Evolutionary conservation across 345 rosid species (phyloP).

Genomic region (Physaria fendleri): DNA sequence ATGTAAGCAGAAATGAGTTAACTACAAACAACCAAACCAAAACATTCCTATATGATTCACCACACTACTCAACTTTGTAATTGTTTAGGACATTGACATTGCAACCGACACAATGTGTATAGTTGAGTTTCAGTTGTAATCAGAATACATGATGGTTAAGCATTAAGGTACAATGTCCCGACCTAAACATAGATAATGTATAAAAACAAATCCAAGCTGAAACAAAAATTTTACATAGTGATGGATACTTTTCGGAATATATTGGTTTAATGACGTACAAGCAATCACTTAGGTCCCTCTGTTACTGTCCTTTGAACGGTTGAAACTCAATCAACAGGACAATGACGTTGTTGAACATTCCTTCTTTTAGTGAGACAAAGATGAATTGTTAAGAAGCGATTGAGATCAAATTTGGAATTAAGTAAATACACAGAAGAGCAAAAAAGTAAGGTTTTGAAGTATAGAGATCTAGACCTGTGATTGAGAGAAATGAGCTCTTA

Average conservation of each 20-base stretch:
- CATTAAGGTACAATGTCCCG: too few relatives aligned
- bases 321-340: slow-evolving; percentile 82
- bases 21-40: not conserved
- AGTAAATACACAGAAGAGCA: not conserved
- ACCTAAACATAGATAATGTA: too few relatives aligned
- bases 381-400: too few relatives aligned
- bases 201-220: too few relatives aligned
- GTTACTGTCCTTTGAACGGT: slow-evolving; percentile 92
- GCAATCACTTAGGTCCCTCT: slow-evolving; percentile 46
- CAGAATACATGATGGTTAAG: too few relatives aligned
- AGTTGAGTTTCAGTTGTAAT: too few relatives aligned
- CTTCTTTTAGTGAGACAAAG: too few relatives aligned
- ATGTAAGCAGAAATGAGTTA: not conserved
- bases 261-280: not conserved
- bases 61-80: not conserved
- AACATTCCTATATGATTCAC: not conserved
- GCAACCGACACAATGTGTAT: too few relatives aligned
- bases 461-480: slow-evolving; percentile 55
- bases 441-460: not conserved
- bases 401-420: not conserved
- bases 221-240: too few relatives aligned
- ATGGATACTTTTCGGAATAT: too few relatives aligned
- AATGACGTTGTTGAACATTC: too few relatives aligned
- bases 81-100: not conserved
- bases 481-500: slow-evolving; percentile 46